Conservation (phyloP, 192 early-diverging fungal species). For the Jimgerdemannia flammicorona region DNA sequence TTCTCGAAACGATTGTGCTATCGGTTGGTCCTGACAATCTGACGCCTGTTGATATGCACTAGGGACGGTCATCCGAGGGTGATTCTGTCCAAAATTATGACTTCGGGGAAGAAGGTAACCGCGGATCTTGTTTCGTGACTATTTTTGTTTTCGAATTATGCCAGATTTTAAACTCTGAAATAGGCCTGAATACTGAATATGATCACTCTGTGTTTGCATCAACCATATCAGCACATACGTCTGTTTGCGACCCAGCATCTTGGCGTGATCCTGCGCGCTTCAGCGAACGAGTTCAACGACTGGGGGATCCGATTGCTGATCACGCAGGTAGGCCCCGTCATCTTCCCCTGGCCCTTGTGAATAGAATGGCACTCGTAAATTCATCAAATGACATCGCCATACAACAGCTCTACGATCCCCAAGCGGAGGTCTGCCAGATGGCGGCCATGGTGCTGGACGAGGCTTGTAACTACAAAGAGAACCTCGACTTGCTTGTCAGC, state of each 20-base stretch:
- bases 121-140: background rate
- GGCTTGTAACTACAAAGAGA: conserved; percentile 58
- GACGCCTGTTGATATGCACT: background rate
- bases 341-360: background rate
- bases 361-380: background rate
- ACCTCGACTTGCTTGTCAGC: conserved; percentile 67
- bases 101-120: conserved; percentile 70
- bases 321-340: conserved; percentile 45
- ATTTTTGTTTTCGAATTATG: background rate
- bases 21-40: background rate
- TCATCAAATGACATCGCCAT: background rate
- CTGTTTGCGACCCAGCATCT: conserved; percentile 72
- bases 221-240: conserved; percentile 47
- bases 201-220: background rate
- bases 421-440: conserved; percentile 64
- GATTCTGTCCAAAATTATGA: conserved; percentile 80
- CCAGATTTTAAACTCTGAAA: background rate
- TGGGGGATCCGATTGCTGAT: conserved; percentile 71
- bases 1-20: background rate
- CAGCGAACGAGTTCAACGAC: conserved; percentile 56
- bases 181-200: background rate
- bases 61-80: conserved; percentile 80
- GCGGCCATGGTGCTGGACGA: conserved; percentile 67
- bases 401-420: conserved; percentile 70
- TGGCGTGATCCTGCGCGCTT: conserved; percentile 55